Evolutionary conservation across 2,329 filamentous ascomycete species (phyloP), one percentile per base, ranked within the genome.

Genomic region (Myriosclerotinia duriaeana): DNA sequence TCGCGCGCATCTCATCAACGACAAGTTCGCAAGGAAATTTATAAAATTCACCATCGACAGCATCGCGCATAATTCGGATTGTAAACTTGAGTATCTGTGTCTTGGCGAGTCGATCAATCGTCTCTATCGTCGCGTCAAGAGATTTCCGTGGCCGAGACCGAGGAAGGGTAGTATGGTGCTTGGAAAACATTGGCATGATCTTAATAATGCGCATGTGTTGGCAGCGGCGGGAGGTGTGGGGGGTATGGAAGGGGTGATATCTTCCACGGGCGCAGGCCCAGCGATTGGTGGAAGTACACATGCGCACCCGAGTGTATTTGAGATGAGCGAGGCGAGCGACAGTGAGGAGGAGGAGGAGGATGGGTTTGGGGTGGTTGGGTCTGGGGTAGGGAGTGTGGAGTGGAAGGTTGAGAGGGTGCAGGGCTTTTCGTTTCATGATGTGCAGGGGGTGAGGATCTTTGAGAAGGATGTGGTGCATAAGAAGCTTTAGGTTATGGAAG

Each of bases 11-110:
- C 83, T 83, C 82, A 0, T 87, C 84, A 5, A 1, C 5, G 17
- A 34, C 66, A 1, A 14, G 6, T 77, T 82, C 17, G 85, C 81
- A 79, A 80, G 22, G 85, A 5, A 88, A 75, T 83, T 83, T 2
- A 79, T 83, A 52, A 80, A 79, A n/a, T 88, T 88, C 72, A 80
- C 85, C 38, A 79, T 86, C 12, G 86, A 89, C 73, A 84, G 80
- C 42, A 74, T 88, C 2, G 81, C 83, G 2, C 83, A 87, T 67
- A 79, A 84, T 67, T 84, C 84, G 0, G 73, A 82, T 12, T 77
- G 86, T 72, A 83, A 83, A 71, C 78, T 89, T 2, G 83, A 87
- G 72, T 88, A 83, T 79, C 77, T 89, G 22, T 83, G 84, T 6
- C 81, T 87, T 53, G 82, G 79, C 20, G 76, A 82, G 12, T 78